These are phyloP conservation scores for Lentithecium fluviatile DNA, from an alignment of 495 filamentous ascomycete genomes.

Conservation along the genomic window DNA sequence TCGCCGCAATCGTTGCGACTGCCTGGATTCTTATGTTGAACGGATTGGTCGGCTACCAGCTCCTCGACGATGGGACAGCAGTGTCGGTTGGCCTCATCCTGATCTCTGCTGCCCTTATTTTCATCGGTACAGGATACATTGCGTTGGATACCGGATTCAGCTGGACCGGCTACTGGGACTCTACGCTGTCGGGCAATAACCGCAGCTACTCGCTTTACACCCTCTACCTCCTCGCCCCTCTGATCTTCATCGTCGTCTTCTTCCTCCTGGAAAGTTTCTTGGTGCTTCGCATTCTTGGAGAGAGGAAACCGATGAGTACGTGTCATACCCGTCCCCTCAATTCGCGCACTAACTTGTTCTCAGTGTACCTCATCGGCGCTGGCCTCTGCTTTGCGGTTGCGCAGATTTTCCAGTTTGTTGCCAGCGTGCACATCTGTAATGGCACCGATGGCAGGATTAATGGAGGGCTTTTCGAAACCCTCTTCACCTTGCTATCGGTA, in stretches of 20 bases:
- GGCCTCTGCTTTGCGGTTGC: constrained; percentile 82
- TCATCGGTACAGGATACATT: constrained; percentile 93
- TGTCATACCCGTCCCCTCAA: constrained; percentile 8
- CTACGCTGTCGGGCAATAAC: constrained; percentile 50
- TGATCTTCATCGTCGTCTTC: constrained; percentile 83
- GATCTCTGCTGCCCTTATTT: constrained; percentile 66
- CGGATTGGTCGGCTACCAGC: constrained; percentile 85
- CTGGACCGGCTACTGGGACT: constrained; percentile 75
- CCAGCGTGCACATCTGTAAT: constrained; percentile 84
- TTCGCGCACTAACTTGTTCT: constrained; percentile 9
- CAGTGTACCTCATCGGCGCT: constrained; percentile 73
- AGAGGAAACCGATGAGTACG: constrained; percentile 81
- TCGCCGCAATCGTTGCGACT: constrained; percentile 83
- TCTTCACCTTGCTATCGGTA: constrained; percentile 84
- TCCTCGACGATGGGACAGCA: constrained; percentile 89
- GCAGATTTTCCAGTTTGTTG: constrained; percentile 92
- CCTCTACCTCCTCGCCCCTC: constrained; percentile 84
- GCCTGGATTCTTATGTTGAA: constrained; percentile 92
- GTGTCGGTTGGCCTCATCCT: constrained; percentile 74
- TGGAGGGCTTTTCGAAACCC: constrained; percentile 86
- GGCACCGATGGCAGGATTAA: constrained; percentile 84
- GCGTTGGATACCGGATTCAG: constrained; percentile 87
- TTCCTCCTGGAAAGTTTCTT: constrained; percentile 78
- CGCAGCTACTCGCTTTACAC: constrained; percentile 87
- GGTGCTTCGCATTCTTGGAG: constrained; percentile 80